Evolutionary conservation across 148 eudicot genomes (phyloP).

Genomic region (Amaranthus palmeri): DNA sequence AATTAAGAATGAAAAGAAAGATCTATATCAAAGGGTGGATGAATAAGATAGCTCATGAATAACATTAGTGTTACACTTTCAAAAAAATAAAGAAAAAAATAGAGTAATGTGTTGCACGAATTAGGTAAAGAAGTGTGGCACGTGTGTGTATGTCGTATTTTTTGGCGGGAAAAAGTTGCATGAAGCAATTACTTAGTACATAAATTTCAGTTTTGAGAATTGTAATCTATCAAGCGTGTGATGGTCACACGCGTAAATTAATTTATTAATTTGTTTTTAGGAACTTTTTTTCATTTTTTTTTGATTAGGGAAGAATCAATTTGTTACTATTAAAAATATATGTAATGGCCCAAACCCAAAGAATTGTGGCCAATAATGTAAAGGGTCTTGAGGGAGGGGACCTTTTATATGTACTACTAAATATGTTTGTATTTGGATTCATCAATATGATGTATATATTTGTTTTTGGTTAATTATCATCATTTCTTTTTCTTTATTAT

Average conservation of each 20-base stretch:
- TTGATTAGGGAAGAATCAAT: not conserved
- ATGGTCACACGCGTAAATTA: constrained; percentile 6
- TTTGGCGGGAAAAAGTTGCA: constrained; percentile 18
- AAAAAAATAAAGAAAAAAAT: not conserved
- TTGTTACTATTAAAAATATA: not conserved
- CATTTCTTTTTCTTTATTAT: not conserved
- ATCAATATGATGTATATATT: constrained; percentile 20
- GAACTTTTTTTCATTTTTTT: not conserved
- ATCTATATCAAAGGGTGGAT: not conserved
- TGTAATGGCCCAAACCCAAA: constrained; percentile 5
- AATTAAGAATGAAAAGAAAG: constrained; percentile 12
- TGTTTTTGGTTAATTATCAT: constrained; percentile 9
- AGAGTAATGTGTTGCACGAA: constrained; percentile 9
- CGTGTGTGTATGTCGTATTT: constrained; percentile 11
- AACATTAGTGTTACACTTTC: not conserved
- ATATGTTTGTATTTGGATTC: constrained; percentile 25
- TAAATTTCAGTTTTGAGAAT: not conserved
- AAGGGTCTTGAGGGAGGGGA: constrained; percentile 23
- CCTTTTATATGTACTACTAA: constrained; percentile 4
- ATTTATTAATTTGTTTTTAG: constrained; percentile 6
- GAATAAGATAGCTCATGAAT: constrained; percentile 8
- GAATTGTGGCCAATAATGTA: constrained; percentile 11
- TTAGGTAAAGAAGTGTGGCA: not conserved
- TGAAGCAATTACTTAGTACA: not conserved
- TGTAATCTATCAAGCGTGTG: constrained; percentile 7